These are phyloP conservation scores for Plectosphaerella plurivora DNA, from an alignment of 2,329 filamentous ascomycete species.

Conservation along the genomic window DNA sequence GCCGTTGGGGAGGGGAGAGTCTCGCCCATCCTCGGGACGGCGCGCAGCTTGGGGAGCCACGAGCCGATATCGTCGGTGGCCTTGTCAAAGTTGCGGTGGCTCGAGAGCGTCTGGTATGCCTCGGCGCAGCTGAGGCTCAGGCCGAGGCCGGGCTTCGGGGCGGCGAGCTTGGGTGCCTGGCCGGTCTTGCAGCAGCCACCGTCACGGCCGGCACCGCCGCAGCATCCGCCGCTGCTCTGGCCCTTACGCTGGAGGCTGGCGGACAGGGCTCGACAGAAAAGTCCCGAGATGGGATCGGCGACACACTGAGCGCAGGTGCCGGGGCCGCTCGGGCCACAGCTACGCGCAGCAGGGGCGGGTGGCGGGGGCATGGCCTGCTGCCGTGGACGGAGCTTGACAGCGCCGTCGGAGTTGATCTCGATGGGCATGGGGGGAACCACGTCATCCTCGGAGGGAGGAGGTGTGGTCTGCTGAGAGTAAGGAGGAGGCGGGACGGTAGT, in stretches of 20 bases:
- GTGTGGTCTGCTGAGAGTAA: constrained; percentile 38
- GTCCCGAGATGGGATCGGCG: constrained; percentile 70
- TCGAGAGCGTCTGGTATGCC: constrained; percentile 72
- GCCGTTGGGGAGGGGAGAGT: constrained; percentile 18
- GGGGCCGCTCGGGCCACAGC: constrained; percentile 64
- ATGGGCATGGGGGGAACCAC: constrained; percentile 48
- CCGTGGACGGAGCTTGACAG: constrained; percentile 50
- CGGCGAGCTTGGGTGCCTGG: constrained; percentile 18
- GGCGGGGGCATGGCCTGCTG: constrained; percentile 30
- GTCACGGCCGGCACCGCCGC: constrained; percentile 54
- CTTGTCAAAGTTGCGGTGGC: constrained; percentile 70
- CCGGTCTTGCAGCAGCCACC: constrained; percentile 63
- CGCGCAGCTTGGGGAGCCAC: constrained; percentile 71
- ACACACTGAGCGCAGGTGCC: constrained; percentile 77
- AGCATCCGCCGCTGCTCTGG: constrained; percentile 36
- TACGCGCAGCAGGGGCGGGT: constrained; percentile 44
- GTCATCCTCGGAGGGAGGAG: constrained; percentile 58
- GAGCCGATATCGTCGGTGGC: constrained; percentile 70
- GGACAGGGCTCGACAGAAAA: constrained; percentile 79
- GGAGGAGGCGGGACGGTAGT: constrained; percentile 16
- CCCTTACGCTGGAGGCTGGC: constrained; percentile 52
- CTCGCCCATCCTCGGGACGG: constrained; percentile 38
- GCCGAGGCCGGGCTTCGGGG: constrained; percentile 26
- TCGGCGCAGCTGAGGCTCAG: constrained; percentile 70
- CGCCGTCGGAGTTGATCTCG: constrained; percentile 56